Evolutionary conservation across 306 rosid species (phyloP), one percentile per base, ranked within the genome.

Genomic region (Carpinus viminea): DNA sequence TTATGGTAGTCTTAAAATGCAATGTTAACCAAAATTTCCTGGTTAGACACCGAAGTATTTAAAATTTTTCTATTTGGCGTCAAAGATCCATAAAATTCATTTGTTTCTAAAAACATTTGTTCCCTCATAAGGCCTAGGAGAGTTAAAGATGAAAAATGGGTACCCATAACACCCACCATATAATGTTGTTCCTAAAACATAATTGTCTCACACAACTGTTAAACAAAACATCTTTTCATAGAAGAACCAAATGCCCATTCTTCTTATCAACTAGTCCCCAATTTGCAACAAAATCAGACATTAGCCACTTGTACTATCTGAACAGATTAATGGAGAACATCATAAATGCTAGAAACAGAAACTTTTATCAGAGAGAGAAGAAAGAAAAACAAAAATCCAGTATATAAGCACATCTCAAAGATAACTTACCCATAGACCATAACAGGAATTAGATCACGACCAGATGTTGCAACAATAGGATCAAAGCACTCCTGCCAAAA

Each of bases 381-480:
- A 21, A n/a, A 20, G 15, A 9, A 41, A 59, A 20, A 68, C 60
- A 8, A 64, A 79, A 51, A 73, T 45, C 18, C 46, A 53, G 12
- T 68, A 36, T 73, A 72, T 61, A 70, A 80, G 70, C 70, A 64
- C 47, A 16, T 64, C 60, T 54, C 55, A 8, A 48, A 76, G 66
- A 68, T 59, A 79, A 68, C 96, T 87, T 78, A 96, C 99, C 99
- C 99, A 5, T 96, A 96, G 56, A 96, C 98, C 99, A 96, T 96
- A 57, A 96, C 98, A 74, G 99, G 99, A 82, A 96, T 96, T 89
- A 96, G 77, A 84, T 96, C 99, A 76, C 99, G 98, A 68, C 99
- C 99, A 20, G 99, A 96, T 71, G 74, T 16, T 52, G 99, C 98
- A 84, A 96, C 97, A 76, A 96, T 96, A 80, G 99, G 99, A 78